A percentile compares a stretch with the other conserved stretches of the same genome.
Conservation (phyloP, 257 asterid genomes). For the Jacaranda mimosifolia region DNA sequence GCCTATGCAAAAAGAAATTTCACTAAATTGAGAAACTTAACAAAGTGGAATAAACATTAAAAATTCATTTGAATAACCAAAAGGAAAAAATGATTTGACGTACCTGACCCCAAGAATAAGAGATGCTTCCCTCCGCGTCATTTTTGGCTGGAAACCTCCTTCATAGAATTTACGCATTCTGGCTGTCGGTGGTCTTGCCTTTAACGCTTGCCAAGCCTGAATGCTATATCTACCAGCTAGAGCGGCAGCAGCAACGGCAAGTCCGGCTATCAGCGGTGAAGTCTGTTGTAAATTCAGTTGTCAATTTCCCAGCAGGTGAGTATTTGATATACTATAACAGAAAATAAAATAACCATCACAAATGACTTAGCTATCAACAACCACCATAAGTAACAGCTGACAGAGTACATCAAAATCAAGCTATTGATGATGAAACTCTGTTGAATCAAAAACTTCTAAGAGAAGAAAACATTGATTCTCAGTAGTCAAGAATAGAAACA, state of each 20-base stretch:
- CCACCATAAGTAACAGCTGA: too few relatives aligned
- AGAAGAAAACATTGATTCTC: too few relatives aligned
- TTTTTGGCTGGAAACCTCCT: slow-evolving; percentile 91
- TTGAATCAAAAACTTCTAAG: too few relatives aligned
- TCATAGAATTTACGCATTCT: slow-evolving; percentile 84
- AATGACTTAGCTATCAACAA: too few relatives aligned
- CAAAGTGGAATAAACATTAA: background rate
- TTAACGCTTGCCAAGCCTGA: slow-evolving; percentile 88
- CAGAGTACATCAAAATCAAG: too few relatives aligned
- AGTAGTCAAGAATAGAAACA: too few relatives aligned
- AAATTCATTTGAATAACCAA: background rate
- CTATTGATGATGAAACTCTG: too few relatives aligned
- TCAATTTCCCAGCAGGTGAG: slow-evolving; percentile 27
- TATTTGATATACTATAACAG: background rate
- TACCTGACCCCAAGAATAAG: slow-evolving; percentile 92
- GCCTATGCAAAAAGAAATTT: background rate
- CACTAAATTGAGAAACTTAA: slow-evolving; percentile 9
- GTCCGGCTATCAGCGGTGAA: slow-evolving; percentile 73
- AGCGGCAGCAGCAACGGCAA: slow-evolving; percentile 82
- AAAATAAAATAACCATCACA: background rate
- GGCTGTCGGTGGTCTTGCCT: slow-evolving; percentile 83
- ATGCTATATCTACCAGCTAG: slow-evolving; percentile 79
- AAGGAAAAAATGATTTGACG: slow-evolving; percentile 11
- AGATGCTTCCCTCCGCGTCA: slow-evolving; percentile 91
- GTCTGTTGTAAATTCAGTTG: slow-evolving; percentile 51